These are phyloP conservation scores for Meyerozyma smithsonii DNA, from an alignment of 1,139 yeast genomes.

Conservation along the genomic window DNA sequence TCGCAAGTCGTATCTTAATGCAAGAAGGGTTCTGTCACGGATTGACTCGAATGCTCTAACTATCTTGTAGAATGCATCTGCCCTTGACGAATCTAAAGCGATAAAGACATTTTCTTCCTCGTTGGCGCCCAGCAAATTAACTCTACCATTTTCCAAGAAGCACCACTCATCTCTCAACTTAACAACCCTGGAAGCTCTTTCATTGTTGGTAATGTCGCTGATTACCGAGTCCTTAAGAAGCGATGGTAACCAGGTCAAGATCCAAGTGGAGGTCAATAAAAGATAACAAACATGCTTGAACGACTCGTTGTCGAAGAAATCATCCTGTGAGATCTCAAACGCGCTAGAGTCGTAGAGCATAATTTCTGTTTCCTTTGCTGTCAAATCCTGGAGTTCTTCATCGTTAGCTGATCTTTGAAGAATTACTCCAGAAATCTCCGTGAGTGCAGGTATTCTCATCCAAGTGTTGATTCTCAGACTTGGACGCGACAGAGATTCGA, in stretches of 20 bases:
- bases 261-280: conserved; percentile 43
- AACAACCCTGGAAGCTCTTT: conserved; percentile 31
- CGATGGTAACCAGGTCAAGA: conserved; percentile 53
- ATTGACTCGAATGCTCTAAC: conserved; percentile 43
- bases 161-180: conserved; percentile 53
- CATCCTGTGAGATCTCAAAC: conserved; percentile 35
- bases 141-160: conserved; percentile 45
- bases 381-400: conserved; percentile 12
- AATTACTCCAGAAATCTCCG: conserved; percentile 29
- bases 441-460: conserved; percentile 36
- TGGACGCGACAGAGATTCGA: conserved; percentile 19
- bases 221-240: conserved; percentile 41
- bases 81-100: conserved; percentile 34
- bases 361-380: conserved; percentile 32
- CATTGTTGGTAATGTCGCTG: conserved; percentile 13
- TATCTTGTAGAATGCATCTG: conserved; percentile 44
- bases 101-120: conserved; percentile 26
- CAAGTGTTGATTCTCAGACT: conserved; percentile 37
- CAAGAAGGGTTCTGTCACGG: conserved; percentile 45
- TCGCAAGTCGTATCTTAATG: conserved; percentile 64
- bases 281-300: conserved; percentile 48
- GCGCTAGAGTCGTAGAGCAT: conserved; percentile 24
- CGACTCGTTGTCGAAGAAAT: conserved; percentile 39
- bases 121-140: conserved; percentile 19
- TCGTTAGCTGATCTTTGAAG: conserved; percentile 12